Base-by-base conservation (phyloP, 2,329 filamentous ascomycete genomes). In the Cladosporium oxysporum region DNA sequence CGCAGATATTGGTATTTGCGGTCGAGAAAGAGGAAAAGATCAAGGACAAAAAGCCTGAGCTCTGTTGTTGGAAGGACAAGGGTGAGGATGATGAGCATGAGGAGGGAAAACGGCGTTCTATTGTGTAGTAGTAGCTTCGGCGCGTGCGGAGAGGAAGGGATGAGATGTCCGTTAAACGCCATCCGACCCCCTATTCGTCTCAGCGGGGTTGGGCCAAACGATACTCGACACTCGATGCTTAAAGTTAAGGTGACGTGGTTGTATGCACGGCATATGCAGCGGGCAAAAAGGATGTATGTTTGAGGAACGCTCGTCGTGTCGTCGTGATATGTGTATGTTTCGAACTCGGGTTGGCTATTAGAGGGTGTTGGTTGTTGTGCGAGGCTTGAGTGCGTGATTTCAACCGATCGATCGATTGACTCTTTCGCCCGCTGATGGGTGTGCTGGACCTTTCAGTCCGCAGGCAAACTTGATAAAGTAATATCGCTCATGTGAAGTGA, bases 241-340 rank as follows among this genome's bases (percentile, higher is more conserved):
- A 29, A 31, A 55, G 52, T 10, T 1, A 12, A 23, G 41, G 41
- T 44, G 6, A 35, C 26, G 11, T 31, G 29, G 21, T 23, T 50
- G 37, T 12, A 41, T 44, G 58, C 58, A 49, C 35, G 12, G 44
- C 31, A 55, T 28, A 52, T 47, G 41, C 41, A 55, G 52, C 52
- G 29, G 18, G 26, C n/a, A 11, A 55, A 55, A 12, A 29, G 16
- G 52, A 33, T 58, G 55, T 58, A 41, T 33, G 55, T 23, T 23
- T 35, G 33, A 26, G 33, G 18, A 58, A 28, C 52, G 55, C 55
- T 58, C 33, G 55, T 58, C 55, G 33, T 58, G 29, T 58, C 55
- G 55, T 58, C 55, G 55, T 58, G 55, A 35, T 37, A 33, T 14
- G 31, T 58, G 21, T 41, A 26, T 37, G 31, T 23, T 37, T 41